A percentile compares a stretch with the other conserved stretches of the same genome.
Conservation (phyloP, 2,329 filamentous ascomycete genomes). For the Botrytis medusae region DNA sequence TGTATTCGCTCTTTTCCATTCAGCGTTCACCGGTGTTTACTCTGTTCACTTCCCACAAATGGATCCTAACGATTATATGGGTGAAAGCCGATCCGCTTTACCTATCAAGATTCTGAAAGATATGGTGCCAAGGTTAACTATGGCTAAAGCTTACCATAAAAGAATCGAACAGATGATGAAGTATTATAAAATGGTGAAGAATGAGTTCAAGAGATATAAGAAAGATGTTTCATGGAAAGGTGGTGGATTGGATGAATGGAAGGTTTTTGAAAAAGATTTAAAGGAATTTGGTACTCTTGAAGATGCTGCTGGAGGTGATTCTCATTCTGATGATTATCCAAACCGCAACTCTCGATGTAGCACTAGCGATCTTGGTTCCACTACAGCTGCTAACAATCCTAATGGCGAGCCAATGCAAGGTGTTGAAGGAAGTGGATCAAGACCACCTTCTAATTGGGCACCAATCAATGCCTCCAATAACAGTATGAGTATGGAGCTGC, state of each 20-base stretch:
- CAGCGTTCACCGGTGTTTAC: conserved; percentile 66
- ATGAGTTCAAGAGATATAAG: conserved; percentile 42
- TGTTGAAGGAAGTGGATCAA: conserved; percentile 31
- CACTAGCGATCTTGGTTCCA: conserved; percentile 32
- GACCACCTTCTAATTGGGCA: conserved; percentile 34
- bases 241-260: conserved; percentile 57
- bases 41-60: conserved; percentile 67
- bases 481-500: conserved; percentile 32
- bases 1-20: conserved; percentile 66
- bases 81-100: conserved; percentile 41
- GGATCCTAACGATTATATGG: conserved; percentile 59
- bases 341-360: conserved; percentile 34
- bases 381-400: conserved; percentile 22
- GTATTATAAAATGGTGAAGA: conserved; percentile 53
- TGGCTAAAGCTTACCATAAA: conserved; percentile 56
- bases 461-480: conserved; percentile 34
- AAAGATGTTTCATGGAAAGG: conserved; percentile 39
- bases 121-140: conserved; percentile 53
- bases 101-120: conserved; percentile 51
- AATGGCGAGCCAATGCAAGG: conserved; percentile 39
- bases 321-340: conserved; percentile 31
- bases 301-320: conserved; percentile 31
- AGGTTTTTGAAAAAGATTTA: conserved; percentile 53
- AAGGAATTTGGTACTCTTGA: conserved; percentile 48
- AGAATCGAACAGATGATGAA: conserved; percentile 54